Evolutionary conservation across 441 rosid species (phyloP), one percentile per base, ranked within the genome.

Genomic region (Adansonia grandidieri): DNA sequence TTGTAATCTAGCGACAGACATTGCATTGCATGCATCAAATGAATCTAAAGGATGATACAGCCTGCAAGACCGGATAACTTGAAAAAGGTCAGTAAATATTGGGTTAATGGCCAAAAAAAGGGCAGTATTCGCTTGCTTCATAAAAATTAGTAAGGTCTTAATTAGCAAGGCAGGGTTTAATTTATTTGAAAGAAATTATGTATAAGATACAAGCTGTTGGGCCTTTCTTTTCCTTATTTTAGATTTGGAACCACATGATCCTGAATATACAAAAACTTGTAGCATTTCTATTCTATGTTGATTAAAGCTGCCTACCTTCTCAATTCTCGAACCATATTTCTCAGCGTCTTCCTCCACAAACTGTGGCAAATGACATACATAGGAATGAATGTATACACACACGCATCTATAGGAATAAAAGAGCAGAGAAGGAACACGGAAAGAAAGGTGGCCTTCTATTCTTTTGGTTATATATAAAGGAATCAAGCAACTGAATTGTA

Each of bases 1-100:
- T 44, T 11, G 7, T 1, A 17, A 37, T 37, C 15, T 28, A 54
- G 50, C n/a, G 10, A 57, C 64, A 65, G 48, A 6, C 6, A 6
- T 42, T 6, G 45, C 6, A 6, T 42, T 42, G 45, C 45, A 62
- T 71, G 58, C 67, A 8, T 93, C 88, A 92, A 48, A 80, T 86
- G 83, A 96, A 91, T 78, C 63, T 87, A 90, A 92, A 94, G 79
- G 99, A 92, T 71, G 89, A 81, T 75, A 94, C 92, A 44, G 84
- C 88, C 98, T 96, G 92, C 86, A 85, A 80, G 37, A 51, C 45
- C 47, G 64, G 24, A 63, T 20, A 57, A 44, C 19, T 61, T 19
- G 28, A 48, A 57, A 69, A 6, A 5, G 2, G 17, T 44, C n/a
- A 6, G 1, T 53, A 44, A 9, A 2, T 24, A 73, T 32, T 32